Evolutionary conservation across 345 rosid genomes (phyloP), one percentile per base, ranked within the genome.

Genomic region (Eucalyptus rudis): DNA sequence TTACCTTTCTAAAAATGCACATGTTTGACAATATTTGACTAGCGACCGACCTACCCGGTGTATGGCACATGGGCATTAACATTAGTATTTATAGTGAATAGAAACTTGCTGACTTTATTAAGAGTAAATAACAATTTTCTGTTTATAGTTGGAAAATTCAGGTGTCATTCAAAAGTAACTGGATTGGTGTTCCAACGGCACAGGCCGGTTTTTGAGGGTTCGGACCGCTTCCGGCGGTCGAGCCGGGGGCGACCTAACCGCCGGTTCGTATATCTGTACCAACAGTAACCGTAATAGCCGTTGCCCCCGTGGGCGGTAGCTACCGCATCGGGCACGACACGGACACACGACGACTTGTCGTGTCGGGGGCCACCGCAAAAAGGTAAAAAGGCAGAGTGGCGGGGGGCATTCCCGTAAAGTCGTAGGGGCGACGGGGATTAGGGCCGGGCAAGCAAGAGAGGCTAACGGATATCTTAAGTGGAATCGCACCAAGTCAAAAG

Each of bases 41-140:
- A 17, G 43, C 79, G 2, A 8, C 43, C 43, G 5, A 68, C 36
- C 4, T 68, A 66, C 20, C 0, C 0, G 2, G 43, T 9, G 2
- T 5, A 10, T 68, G 81, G 81, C 44, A 71, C 44, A 52, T 20
- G 81, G 22, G 25, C 81, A 71, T 71, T 33, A 71, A 68, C 44
- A 68, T 19, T 5, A 2, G 43, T 16, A 31, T 66, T 31, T 8
- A n/a, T 15, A 15, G 43, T 68, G 3, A 31, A 31, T 68, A 68
- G 24, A 31, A 68, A 31, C 43, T 10, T 15, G 22, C 43, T 16
- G 80, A 16, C 43, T 31, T 10, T 68, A 16, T 17, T 33, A 9
- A 17, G 43, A 33, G 62, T 24, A 56, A 56, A 24, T 56, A 4
- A 56, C 62, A 56, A 56, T 4, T 56, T 56, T 56, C 43, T 52